Base-by-base conservation (phyloP, 225 moss, liverwort and hornwort genomes). In the Straminergon stramineum region DNA sequence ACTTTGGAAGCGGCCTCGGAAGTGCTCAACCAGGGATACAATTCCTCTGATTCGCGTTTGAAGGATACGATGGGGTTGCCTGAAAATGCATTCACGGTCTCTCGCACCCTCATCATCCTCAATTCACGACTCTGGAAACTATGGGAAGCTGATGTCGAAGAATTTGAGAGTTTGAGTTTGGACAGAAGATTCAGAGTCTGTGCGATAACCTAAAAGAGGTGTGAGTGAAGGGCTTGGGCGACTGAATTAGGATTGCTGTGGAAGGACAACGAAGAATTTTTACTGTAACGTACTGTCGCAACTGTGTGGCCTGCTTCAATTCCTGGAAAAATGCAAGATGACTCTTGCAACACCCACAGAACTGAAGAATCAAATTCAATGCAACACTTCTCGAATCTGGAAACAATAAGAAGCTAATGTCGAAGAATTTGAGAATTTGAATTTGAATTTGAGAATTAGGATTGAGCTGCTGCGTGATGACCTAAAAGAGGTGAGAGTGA, bases 1-100 rank as follows among this genome's bases (percentile, higher is more conserved):
- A 58, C 95, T 88, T 85, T 93, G 57, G 74, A 87, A 70, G 86
- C 75, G n/a, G 90, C 89, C 41, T 95, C 95, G 10, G 91, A 63
- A 52, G 88, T 73, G n/a, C 67, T 64, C 65, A 99, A 84, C 85
- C 96, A 86, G 39, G 56, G 26, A 62, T 90, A 92, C 86, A 99
- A 62, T 35, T 91, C 90, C 83, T 89, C 93, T 3, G 89, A n/a
- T 30, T 92, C 94, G 45, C 94, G 92, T 69, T 96, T 97, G 5
- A 87, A 94, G 26, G 90, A 92, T 17, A 96, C 94, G 17, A 99
- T 91, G 17, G 97, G 96, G 58, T 99, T 97, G 67, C 95, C 97
- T 22, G 97, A 93, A 65, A 99, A 99, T 6, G 93, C 82, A 86
- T 99, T 95, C 91, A 78, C 87, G 37, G 89, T 93, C 89, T 95